A percentile compares a stretch with the other conserved stretches of the same genome.
These are phyloP conservation scores for Coniophora puteana DNA, from an alignment of 1,284 basidiomycete genomes.

Conservation along the genomic window DNA sequence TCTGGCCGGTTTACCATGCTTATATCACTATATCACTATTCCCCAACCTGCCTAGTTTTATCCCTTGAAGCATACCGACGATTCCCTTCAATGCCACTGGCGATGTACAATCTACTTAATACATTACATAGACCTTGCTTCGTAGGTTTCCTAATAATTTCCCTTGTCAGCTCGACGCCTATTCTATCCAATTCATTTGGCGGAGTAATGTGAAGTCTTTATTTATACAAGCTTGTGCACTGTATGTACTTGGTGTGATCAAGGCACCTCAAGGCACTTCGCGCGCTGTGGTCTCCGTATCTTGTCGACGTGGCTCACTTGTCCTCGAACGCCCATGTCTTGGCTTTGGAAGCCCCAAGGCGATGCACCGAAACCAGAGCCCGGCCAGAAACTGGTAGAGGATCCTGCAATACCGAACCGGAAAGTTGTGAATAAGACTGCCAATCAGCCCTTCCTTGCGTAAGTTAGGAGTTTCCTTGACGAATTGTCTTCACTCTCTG, in stretches of 20 bases:
- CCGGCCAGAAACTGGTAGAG: slow-evolving; percentile 27
- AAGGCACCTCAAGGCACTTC: no score
- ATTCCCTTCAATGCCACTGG: slow-evolving; percentile 16
- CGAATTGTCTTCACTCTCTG: slow-evolving; percentile 9
- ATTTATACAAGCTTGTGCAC: no score
- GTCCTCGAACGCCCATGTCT: slow-evolving; percentile 19
- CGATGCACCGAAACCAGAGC: slow-evolving; percentile 12
- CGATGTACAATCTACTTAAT: slow-evolving; percentile 33
- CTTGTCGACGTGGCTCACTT: slow-evolving; percentile 1
- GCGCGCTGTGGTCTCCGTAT: slow-evolving; percentile 5
- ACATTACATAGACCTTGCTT: slow-evolving; percentile 28
- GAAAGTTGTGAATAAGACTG: slow-evolving; percentile 71
- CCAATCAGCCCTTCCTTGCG: slow-evolving; percentile 80
- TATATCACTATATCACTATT: slow-evolving; percentile 22
- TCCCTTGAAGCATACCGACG: slow-evolving; percentile 24
- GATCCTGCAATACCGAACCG: slow-evolving; percentile 58
- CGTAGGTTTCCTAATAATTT: slow-evolving; percentile 30
- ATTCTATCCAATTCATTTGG: slow-evolving; percentile 13
- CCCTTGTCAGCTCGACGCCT: slow-evolving; percentile 21
- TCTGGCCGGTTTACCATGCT: slow-evolving; percentile 21
- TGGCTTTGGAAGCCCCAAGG: slow-evolving; percentile 28
- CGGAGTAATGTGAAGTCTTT: no score
- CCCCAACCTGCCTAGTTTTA: slow-evolving; percentile 14
- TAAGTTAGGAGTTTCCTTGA: slow-evolving; percentile 37
- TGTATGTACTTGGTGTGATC: no score